Evolutionary conservation across 108 stramenopile genomes (phyloP), one percentile per base, ranked within the genome.

Genomic region (Nannochloropsis gaditana): DNA sequence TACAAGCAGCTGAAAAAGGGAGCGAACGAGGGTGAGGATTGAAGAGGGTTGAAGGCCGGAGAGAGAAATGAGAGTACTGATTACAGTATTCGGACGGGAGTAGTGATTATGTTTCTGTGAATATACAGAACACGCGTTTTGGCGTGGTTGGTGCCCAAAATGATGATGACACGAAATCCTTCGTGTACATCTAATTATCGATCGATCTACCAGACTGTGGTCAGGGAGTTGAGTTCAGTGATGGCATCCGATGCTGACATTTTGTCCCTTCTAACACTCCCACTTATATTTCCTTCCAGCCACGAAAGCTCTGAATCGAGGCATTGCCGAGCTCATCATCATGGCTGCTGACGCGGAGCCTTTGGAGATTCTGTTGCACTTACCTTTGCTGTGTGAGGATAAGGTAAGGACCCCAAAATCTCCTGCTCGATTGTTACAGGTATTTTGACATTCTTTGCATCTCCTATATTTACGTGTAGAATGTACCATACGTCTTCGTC

Each of bases 341-440:
- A 95, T 99, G 95, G 92, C 97, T 9, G 99, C 97, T n/a, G 99
- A 99, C 91, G 96, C 99, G 43, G 97, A 99, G 90, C 99, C 99
- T 10, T 94, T 99, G 85, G 99, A 99, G 88, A 99, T 99, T 88
- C 92, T 99, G 79, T 93, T 99, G 43, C 99, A 99, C 91, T 89
- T 99, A 21, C 99, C 99, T 9, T 91, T 99, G 45, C 89, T 99
- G 83, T 99, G 98, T 87, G 99, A 99, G 92, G 99, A 99, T 90
- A 99, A 99, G 91, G 59, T 73, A 73, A 73, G 4, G 59, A n/a
- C 47, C 59, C 5, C 45, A 2, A 19, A 5, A 43, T 85, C 45
- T 42, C 17, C 41, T 31, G 9, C 82, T 86, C 11, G 9, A 41
- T 44, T 42, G 31, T 44, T 50, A 11, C 47, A 50, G 10, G 10